phyloP scores from a whole-genome alignment of 2,329 filamentous ascomycete genomes.

The Neoascochyta sp. region DNA sequence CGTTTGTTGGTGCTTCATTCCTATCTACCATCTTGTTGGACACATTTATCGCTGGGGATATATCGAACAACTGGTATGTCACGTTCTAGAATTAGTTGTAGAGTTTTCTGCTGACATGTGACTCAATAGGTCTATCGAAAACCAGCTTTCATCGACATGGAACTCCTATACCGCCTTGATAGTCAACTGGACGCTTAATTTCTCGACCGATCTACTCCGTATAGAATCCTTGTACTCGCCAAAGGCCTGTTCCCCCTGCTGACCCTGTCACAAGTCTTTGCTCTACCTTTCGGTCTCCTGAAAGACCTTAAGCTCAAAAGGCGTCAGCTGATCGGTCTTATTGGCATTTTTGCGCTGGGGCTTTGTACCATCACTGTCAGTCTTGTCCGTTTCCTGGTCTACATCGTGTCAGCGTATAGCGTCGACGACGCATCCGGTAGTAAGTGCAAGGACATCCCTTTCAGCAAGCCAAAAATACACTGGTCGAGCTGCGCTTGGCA shows the following conservation, averaged over 20 bases:
- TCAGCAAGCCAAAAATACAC: not conserved
- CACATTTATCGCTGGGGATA: constrained; percentile 7
- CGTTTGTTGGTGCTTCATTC: constrained; percentile 7
- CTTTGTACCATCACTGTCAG: constrained; percentile 21
- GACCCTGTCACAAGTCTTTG: constrained; percentile 12
- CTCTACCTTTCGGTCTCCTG: constrained; percentile 20
- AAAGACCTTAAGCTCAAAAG: constrained; percentile 19
- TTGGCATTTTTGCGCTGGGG: constrained; percentile 20
- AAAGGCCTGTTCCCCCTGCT: not conserved
- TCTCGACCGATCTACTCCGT: constrained; percentile 18
- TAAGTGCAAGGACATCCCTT: constrained; percentile 3
- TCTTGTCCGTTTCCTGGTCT: constrained; percentile 18
- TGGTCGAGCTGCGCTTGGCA: not conserved
- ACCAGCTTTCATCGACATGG: constrained; percentile 17
- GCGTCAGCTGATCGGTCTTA: constrained; percentile 20
- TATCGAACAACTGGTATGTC: constrained; percentile 20
- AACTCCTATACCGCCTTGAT: constrained; percentile 13
- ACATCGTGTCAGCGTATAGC: constrained; percentile 13
- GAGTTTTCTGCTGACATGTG: too few relatives aligned
- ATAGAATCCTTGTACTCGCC: not conserved
- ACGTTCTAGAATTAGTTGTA: too few relatives aligned
- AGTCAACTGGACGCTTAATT: constrained; percentile 17
- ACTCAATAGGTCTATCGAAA: constrained; percentile 14
- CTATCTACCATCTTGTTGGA: constrained; percentile 15
- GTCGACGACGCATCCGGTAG: constrained; percentile 18